Percentiles rank a stretch among this genome's conserved stretches.
phyloP scores from a whole-genome alignment of 345 rosid genomes.

The Trapa incisa region DNA sequence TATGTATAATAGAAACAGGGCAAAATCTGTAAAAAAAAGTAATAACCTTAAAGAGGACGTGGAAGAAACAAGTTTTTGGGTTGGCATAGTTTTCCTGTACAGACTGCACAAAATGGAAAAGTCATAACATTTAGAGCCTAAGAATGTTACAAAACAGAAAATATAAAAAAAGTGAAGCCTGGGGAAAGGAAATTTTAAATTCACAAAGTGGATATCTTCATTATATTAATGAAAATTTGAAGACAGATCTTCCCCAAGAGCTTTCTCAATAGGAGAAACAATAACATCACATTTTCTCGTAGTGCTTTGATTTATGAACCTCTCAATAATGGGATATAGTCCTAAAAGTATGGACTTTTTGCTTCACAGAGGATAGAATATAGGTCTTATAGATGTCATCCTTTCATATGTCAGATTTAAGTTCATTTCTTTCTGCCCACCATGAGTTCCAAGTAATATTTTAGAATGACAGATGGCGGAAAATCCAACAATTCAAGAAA shows the following conservation, averaged over 20 bases:
- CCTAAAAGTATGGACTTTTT: not conserved
- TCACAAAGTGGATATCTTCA: not conserved
- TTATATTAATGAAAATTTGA: not conserved
- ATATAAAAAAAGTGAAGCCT: not conserved
- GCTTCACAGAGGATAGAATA: not conserved
- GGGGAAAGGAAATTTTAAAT: not conserved
- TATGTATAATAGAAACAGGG: not conserved
- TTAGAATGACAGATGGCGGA: not conserved
- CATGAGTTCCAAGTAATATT: not conserved
- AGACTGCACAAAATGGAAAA: constrained; percentile 35
- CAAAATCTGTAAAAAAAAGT: not conserved
- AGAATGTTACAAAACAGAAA: not conserved
- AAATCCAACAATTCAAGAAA: not conserved
- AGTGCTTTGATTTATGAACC: not conserved
- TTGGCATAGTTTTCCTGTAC: constrained; percentile 89
- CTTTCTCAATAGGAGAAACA: not conserved
- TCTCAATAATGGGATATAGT: not conserved
- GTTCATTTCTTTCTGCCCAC: not conserved
- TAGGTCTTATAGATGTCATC: not conserved
- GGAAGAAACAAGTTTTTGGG: constrained; percentile 91
- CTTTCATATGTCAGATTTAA: not conserved
- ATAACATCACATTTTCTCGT: not conserved
- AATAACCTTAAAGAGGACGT: constrained; percentile 76
- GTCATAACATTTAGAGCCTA: not conserved
- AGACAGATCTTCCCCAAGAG: not conserved